Conservation (phyloP, 2,329 filamentous ascomycete genomes). For the Apiospora pterosperma region DNA sequence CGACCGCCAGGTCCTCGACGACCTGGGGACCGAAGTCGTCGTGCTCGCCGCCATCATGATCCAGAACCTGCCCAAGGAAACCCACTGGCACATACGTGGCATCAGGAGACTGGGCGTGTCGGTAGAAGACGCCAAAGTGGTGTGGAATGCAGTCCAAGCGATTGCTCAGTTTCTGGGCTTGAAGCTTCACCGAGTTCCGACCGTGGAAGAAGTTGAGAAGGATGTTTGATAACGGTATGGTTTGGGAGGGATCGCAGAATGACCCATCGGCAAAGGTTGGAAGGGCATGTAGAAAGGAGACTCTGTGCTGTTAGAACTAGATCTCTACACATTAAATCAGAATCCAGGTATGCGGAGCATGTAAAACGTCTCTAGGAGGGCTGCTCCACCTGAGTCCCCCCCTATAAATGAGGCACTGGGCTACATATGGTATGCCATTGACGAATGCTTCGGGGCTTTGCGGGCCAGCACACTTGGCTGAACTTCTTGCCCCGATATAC, state of each 20-base stretch:
- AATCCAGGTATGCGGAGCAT: no score
- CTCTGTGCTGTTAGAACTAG: no score
- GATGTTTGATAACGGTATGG: constrained; percentile 15
- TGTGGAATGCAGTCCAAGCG: constrained; percentile 19
- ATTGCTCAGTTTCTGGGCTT: constrained; percentile 20
- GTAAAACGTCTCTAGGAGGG: background rate
- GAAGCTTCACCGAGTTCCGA: constrained; percentile 20
- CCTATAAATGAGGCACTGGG: background rate
- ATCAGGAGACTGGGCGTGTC: constrained; percentile 44
- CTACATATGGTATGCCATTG: background rate
- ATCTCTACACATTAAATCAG: background rate
- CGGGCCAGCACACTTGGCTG: constrained; percentile 3
- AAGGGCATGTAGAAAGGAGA: background rate
- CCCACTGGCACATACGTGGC: constrained; percentile 53
- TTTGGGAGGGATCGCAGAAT: background rate
- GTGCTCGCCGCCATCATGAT: constrained; percentile 54
- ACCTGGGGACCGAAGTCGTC: constrained; percentile 52
- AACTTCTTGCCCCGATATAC: background rate
- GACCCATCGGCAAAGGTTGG: background rate
- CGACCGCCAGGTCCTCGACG: constrained; percentile 51
- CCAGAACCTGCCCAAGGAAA: constrained; percentile 50
- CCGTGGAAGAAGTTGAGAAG: constrained; percentile 24
- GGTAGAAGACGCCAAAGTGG: constrained; percentile 36
- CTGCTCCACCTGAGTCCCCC: background rate
- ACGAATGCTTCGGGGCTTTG: background rate